A percentile compares a stretch with the other conserved stretches of the same genome.
phyloP scores from a whole-genome alignment of 768 basidiomycete genomes.

The Termitomyces sp. region DNA sequence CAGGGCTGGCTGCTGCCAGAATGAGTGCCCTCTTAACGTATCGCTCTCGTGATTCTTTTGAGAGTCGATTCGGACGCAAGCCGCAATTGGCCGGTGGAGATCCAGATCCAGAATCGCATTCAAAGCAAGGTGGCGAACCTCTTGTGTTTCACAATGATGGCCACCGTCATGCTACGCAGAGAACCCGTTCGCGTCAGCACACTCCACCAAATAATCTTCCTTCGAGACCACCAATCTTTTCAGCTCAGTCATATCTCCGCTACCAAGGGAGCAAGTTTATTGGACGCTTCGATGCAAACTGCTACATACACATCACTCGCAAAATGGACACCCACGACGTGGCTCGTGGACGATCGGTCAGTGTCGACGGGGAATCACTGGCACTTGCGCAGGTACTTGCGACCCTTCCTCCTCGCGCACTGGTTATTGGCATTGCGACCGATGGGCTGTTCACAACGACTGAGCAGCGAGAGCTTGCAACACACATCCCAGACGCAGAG shows the following conservation, averaged over 20 bases:
- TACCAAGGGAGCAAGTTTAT: background rate
- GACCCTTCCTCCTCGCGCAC: background rate
- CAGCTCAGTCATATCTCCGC: background rate
- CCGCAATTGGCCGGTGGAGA: slow-evolving; percentile 40
- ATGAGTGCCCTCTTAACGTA: slow-evolving; percentile 97
- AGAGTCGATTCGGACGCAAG: slow-evolving; percentile 87
- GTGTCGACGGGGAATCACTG: background rate
- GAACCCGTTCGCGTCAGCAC: background rate
- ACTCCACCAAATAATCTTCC: background rate
- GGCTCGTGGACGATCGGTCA: slow-evolving; percentile 50
- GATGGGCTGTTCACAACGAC: slow-evolving; percentile 65
- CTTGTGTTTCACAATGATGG: background rate
- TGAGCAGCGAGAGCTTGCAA: slow-evolving; percentile 84
- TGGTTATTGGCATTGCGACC: background rate
- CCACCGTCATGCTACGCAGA: background rate
- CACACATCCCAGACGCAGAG: slow-evolving; percentile 72
- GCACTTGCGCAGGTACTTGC: background rate
- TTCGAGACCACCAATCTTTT: slow-evolving; percentile 57
- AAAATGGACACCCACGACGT: slow-evolving; percentile 97
- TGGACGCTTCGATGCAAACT: background rate
- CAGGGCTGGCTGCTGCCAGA: slow-evolving; percentile 87
- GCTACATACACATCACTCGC: slow-evolving; percentile 44
- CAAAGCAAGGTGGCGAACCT: background rate
- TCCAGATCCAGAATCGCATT: slow-evolving; percentile 24
- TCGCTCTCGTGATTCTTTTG: slow-evolving; percentile 90